phyloP scores from a whole-genome alignment of 2,329 filamentous ascomycete species.

The Aspergillaceae sp. region DNA sequence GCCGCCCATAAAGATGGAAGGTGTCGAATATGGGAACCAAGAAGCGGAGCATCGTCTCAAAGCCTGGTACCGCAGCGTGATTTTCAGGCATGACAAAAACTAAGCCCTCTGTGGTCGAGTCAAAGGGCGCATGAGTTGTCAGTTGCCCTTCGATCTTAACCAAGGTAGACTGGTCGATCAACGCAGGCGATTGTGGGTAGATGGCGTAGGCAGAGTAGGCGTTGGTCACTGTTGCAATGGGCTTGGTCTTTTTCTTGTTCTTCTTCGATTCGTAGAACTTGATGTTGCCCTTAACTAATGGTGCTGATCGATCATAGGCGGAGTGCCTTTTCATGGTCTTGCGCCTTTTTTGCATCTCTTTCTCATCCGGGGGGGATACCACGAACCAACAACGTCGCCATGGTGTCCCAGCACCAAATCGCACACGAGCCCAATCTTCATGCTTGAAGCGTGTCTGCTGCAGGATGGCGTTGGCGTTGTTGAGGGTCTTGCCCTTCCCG shows the following conservation, averaged over 20 bases:
- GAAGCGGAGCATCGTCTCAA: conserved; percentile 90
- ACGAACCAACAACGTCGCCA: conserved; percentile 98
- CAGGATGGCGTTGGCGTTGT: conserved; percentile 85
- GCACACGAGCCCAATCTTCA: conserved; percentile 89
- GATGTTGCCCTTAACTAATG: conserved; percentile 73
- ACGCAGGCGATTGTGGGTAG: conserved; percentile 85
- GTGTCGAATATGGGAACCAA: conserved; percentile 92
- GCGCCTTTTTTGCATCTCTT: conserved; percentile 74
- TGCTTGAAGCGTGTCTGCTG: conserved; percentile 66
- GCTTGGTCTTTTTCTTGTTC: conserved; percentile 72
- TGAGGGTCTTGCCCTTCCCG: conserved; percentile 79
- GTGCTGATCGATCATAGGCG: conserved; percentile 66
- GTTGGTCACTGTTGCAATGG: conserved; percentile 85
- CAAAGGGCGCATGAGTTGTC: conserved; percentile 71
- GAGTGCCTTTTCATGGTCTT: conserved; percentile 76
- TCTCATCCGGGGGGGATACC: conserved; percentile 84
- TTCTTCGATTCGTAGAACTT: conserved; percentile 94
- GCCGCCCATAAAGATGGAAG: conserved; percentile 83
- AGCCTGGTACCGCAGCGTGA: conserved; percentile 82
- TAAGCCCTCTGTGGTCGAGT: conserved; percentile 78
- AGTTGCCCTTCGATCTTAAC: conserved; percentile 90
- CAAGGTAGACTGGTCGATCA: conserved; percentile 90
- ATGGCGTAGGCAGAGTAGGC: conserved; percentile 91
- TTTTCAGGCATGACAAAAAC: conserved; percentile 97
- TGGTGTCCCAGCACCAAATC: conserved; percentile 90